Base-by-base conservation (phyloP, 2,329 filamentous ascomycete species). In the Botrytis paeoniae region DNA sequence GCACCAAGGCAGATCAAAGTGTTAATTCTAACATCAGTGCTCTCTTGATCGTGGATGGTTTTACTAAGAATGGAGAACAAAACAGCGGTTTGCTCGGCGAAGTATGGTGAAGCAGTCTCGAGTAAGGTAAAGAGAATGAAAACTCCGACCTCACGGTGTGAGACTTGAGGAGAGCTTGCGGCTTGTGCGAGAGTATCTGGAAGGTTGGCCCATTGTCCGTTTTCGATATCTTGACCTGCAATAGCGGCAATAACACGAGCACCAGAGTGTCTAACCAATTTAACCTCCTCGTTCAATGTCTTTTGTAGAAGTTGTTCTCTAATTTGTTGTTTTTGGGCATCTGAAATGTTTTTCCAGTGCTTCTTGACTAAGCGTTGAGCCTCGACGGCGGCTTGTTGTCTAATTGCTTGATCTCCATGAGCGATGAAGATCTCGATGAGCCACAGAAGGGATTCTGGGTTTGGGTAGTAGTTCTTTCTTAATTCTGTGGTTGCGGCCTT, bases 91-190 rank as follows among this genome's bases (percentile, higher is more conserved):
- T 96, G 93, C 80, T 95, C 92, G 79, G 90, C 89, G 83, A 98
- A 97, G 78, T 91, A 88, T 77, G 94, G 91, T 32, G 94, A 94
- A 77, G 97, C 91, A 72, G 92, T 92, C 85, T 99, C 96, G 18
- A 98, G 87, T 64, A 98, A 90, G 75, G 94, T 95, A 85, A 91
- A 98, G 77, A 98, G 91, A 78, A 98, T 94, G 85, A 96, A 98
- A 76, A 95, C 92, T 76, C 93, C 94, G 59, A 98, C 93, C 81
- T 97, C 94, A 77, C 96, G 92, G 82, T 97, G 93, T 75, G 90
- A 87, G 69, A 93, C 91, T 75, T 91, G 91, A 74, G 88, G 85
- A 81, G 90, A 95, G 78, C 89, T 92, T 78, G 93, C 91, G 75
- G 96, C 93, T 81, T 92, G 92, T 75, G 94, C 88, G 70, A 98